A percentile compares a stretch with the other conserved stretches of the same genome.
Conservation (phyloP, 306 rosid genomes). For the Malus orientalis region DNA sequence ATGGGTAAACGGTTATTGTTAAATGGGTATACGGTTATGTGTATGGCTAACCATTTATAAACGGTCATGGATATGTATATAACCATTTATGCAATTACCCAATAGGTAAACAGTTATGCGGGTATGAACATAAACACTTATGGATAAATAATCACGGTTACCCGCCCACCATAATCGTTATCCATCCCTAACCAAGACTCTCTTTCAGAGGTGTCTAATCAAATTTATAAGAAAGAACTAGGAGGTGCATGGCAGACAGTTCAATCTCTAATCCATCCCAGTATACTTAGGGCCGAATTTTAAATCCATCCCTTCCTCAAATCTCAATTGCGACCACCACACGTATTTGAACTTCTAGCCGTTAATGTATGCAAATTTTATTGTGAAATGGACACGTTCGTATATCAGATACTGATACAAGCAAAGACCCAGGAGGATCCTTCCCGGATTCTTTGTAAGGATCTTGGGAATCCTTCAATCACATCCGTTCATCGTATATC, state of each 20-base stretch:
- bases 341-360: not conserved
- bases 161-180: too few species aligned
- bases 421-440: not conserved
- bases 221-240: conserved; percentile 5
- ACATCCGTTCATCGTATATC: accelerated
- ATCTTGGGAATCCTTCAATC: accelerated
- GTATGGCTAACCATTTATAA: too few species aligned
- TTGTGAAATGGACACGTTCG: not conserved
- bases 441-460: accelerated
- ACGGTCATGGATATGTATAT: too few species aligned
- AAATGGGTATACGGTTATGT: too few species aligned
- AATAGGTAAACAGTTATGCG: too few species aligned
- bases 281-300: conserved; percentile 1
- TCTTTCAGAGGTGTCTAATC: conserved; percentile 22
- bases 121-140: too few species aligned
- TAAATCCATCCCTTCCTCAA: conserved; percentile 5
- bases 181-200: too few species aligned
- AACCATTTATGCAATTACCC: too few species aligned
- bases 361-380: not conserved
- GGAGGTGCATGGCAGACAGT: conserved; percentile 12
- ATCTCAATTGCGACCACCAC: conserved; percentile 7
- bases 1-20: too few species aligned
- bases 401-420: not conserved
- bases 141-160: too few species aligned
- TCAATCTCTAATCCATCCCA: conserved; percentile 27